A percentile compares a stretch with the other conserved stretches of the same genome.
phyloP scores from a whole-genome alignment of 371 early-diverging fungal species.

The Batrachochytrium dendrobatidis region DNA sequence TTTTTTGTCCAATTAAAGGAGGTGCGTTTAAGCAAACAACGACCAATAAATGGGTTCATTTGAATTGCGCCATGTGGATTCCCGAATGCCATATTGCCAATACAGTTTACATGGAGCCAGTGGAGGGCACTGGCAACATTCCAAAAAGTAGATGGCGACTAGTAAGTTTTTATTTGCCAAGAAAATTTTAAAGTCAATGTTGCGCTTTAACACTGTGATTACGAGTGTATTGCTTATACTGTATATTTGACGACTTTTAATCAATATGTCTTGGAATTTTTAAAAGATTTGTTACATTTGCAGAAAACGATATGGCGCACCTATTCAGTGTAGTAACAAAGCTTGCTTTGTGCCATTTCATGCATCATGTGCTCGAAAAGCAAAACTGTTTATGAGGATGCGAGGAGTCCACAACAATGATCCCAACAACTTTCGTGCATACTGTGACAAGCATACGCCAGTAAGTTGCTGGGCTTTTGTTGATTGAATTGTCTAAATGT shows the following conservation, averaged over 20 bases:
- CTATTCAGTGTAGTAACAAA: slow-evolving; percentile 89
- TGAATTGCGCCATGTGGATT: slow-evolving; percentile 93
- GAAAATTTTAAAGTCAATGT: too few relatives aligned
- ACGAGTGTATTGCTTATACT: background rate
- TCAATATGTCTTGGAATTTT: too few relatives aligned
- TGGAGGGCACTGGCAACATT: slow-evolving; percentile 80
- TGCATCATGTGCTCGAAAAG: slow-evolving; percentile 86
- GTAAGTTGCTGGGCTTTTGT: slow-evolving; percentile 23
- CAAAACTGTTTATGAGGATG: slow-evolving; percentile 82
- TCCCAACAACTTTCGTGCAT: slow-evolving; percentile 52
- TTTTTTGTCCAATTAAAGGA: slow-evolving; percentile 89
- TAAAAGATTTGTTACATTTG: slow-evolving; percentile 78
- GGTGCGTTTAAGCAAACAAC: slow-evolving; percentile 97
- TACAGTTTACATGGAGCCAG: slow-evolving; percentile 93
- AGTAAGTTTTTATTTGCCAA: slow-evolving; percentile 21
- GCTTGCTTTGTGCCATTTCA: slow-evolving; percentile 90
- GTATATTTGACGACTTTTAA: background rate
- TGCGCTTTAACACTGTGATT: background rate
- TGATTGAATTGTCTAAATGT: background rate
- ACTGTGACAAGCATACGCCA: slow-evolving; percentile 81
- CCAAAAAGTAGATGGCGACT: slow-evolving; percentile 86
- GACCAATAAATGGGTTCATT: slow-evolving; percentile 90
- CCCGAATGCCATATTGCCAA: slow-evolving; percentile 90
- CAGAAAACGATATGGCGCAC: slow-evolving; percentile 75
- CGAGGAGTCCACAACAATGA: slow-evolving; percentile 25